Conservation (phyloP, 768 basidiomycete species). For the Collybiopsis luxurians region DNA sequence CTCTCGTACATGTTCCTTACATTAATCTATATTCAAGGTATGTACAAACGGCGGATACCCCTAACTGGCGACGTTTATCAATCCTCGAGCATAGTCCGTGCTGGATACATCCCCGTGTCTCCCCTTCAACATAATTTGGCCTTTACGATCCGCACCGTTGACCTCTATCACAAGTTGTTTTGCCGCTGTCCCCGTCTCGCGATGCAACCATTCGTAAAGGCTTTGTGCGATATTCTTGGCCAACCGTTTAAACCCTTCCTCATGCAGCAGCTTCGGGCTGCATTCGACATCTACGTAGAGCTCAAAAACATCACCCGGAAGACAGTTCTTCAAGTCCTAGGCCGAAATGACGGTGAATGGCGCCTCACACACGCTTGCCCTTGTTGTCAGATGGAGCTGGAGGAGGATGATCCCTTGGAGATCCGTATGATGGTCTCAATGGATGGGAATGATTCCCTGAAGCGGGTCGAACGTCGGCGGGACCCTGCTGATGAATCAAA, state of each 20-base stretch:
- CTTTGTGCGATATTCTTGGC: slow-evolving; percentile 14
- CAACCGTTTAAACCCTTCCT: slow-evolving; percentile 11
- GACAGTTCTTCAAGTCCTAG: slow-evolving; percentile 12
- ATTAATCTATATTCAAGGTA: neutral
- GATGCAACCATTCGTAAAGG: slow-evolving; percentile 13
- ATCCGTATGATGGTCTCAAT: slow-evolving; percentile 18
- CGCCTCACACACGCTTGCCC: slow-evolving; percentile 24
- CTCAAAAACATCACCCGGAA: slow-evolving; percentile 9
- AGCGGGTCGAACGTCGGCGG: neutral
- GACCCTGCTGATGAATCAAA: neutral
- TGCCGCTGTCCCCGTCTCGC: slow-evolving; percentile 13
- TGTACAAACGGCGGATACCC: neutral
- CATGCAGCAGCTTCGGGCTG: slow-evolving; percentile 13
- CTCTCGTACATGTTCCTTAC: neutral
- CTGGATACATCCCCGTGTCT: neutral
- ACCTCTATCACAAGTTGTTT: slow-evolving; percentile 8
- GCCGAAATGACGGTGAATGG: slow-evolving; percentile 16
- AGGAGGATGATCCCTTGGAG: slow-evolving; percentile 17
- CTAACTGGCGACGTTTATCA: neutral
- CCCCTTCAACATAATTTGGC: neutral
- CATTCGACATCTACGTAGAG: slow-evolving; percentile 19
- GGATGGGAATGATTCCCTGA: slow-evolving; percentile 3
- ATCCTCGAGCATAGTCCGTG: neutral
- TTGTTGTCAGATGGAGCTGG: slow-evolving; percentile 21
- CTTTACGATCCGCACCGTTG: slow-evolving; percentile 2